These are phyloP conservation scores for Clarireedia sp. DNA, from an alignment of 2,329 filamentous ascomycete species.

Conservation along the genomic window DNA sequence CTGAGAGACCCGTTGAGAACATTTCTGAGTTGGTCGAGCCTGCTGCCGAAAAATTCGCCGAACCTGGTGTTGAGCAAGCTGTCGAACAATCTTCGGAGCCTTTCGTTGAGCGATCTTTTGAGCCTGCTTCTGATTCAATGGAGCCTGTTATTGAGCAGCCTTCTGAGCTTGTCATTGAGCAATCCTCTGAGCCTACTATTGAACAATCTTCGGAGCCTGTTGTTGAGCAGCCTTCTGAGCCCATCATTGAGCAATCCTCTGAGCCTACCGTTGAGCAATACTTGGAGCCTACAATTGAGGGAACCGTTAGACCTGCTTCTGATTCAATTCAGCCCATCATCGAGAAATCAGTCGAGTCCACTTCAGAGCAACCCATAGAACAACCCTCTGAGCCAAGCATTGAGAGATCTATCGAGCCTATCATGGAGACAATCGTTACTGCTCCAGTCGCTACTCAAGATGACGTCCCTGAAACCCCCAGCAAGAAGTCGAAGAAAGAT, in stretches of 20 bases:
- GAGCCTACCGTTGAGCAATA: background rate
- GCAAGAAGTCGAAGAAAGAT: conserved; percentile 22
- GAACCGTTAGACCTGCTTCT: background rate
- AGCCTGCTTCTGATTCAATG: too few species aligned
- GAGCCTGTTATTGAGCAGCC: background rate
- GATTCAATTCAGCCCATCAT: background rate
- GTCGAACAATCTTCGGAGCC: too few species aligned
- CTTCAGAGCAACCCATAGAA: background rate
- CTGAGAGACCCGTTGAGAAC: background rate
- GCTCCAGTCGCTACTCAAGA: background rate
- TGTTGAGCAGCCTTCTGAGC: background rate
- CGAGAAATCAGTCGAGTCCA: background rate
- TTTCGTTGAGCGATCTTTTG: background rate
- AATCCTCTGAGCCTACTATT: background rate
- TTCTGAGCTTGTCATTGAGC: background rate
- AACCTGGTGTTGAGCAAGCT: background rate
- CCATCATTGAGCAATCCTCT: background rate
- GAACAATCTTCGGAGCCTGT: background rate
- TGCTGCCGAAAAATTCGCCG: background rate
- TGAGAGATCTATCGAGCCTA: background rate
- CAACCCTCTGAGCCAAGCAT: background rate
- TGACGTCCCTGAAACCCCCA: background rate
- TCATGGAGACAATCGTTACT: background rate
- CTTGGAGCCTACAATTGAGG: background rate
- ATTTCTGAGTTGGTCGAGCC: background rate